Base-by-base conservation (phyloP, 495 filamentous ascomycete genomes). In the Neurospora sp. region DNA sequence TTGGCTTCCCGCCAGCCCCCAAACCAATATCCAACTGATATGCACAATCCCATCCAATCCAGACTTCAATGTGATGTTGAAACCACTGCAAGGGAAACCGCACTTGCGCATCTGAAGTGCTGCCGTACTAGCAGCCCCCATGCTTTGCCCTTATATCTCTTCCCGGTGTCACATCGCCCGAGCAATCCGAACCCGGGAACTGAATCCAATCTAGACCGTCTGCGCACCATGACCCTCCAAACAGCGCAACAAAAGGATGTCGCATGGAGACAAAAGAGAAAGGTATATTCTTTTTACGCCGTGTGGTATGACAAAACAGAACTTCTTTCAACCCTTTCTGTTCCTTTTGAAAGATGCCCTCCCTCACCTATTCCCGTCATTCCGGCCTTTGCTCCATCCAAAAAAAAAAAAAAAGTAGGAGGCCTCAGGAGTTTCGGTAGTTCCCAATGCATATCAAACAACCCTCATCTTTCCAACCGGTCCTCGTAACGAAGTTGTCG, bases 381-480 rank as follows among this genome's bases (percentile, higher is more conserved):
- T 66, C 27, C 54, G 54, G 54, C 54, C 54, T 35, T 66, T 35
- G 54, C 54, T 66, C 27, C 54, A 62, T 62, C 54, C 54, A 66
- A 35, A 31, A 62, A 62, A 59, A 31, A 27, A 46, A 46, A 48
- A 40, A 66, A 37, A 37, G 54, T 66, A 31, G 54, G 27, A 31
- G 54, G 54, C 54, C 54, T 66, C 9, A 37, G 54, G 54, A 35
- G 31, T 66, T 35, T 66, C 23, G 54, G 54, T 66, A 66, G 54
- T 66, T 66, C 54, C 54, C 54, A 66, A 72, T 72, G 54, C 71
- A 74, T 71, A 41, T 72, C 62, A 39, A 62, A 48, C 20, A 10
- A 38, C 41, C 40, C 37, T 12, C 44, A 44, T 40, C 37, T 27
- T 39, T 37, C 70, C 44, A 66, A 31, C 27, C 54, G 12, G 54